phyloP scores from a whole-genome alignment of 306 rosid species.

The Ochetophila trinervis region DNA sequence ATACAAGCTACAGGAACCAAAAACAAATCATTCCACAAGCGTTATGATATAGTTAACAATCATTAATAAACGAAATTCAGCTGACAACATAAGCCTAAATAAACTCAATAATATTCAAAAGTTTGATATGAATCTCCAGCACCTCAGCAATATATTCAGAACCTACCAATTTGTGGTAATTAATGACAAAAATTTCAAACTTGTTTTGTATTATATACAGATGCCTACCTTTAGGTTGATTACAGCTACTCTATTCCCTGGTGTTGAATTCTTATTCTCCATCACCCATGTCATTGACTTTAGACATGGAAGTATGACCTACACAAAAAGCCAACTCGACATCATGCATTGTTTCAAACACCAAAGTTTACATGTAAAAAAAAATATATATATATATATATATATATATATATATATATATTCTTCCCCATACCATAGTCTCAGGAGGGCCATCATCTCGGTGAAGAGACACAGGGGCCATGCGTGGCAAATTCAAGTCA shows the following conservation, averaged over 20 bases:
- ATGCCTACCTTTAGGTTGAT: conserved; percentile 88
- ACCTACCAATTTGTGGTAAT: background rate
- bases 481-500: conserved; percentile 81
- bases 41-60: background rate
- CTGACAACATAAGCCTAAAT: background rate
- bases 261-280: conserved; percentile 84
- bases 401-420: too few species aligned
- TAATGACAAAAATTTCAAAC: background rate
- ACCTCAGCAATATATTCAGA: background rate
- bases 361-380: background rate
- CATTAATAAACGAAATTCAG: background rate
- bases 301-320: conserved; percentile 84
- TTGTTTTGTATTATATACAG: conserved; percentile 18
- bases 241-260: conserved; percentile 77
- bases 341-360: conserved; percentile 18
- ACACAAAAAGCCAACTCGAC: conserved; percentile 28
- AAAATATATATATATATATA: too few species aligned
- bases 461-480: conserved; percentile 86
- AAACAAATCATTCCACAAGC: background rate
- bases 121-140: background rate
- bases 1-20: conserved; percentile 19
- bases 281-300: conserved; percentile 98
- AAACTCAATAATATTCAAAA: background rate
- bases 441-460: conserved; percentile 78
- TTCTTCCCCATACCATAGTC: conserved; percentile 49